phyloP scores from a whole-genome alignment of 495 filamentous ascomycete genomes.

The Bombardia bombarda region DNA sequence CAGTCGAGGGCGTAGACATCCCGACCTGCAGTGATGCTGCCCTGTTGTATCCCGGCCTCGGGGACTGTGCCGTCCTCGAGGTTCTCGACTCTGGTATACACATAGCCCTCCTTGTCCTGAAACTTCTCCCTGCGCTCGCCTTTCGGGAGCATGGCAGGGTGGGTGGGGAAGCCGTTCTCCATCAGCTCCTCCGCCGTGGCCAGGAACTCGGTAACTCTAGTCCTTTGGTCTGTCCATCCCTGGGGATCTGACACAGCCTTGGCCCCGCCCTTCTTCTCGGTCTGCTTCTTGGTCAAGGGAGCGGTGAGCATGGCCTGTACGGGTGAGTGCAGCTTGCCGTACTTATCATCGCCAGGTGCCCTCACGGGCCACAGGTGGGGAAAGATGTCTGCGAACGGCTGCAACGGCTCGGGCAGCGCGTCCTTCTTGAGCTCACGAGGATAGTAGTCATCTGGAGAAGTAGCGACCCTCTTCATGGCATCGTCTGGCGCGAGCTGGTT shows the following conservation, averaged over 20 bases:
- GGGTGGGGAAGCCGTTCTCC: constrained; percentile 72
- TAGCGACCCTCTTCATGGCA: constrained; percentile 24
- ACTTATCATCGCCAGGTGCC: constrained; percentile 75
- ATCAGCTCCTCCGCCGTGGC: constrained; percentile 62
- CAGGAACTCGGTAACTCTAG: constrained; percentile 69
- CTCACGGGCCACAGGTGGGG: constrained; percentile 81
- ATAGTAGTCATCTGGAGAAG: constrained; percentile 59
- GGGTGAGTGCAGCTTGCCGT: constrained; percentile 73
- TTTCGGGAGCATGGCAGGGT: constrained; percentile 57
- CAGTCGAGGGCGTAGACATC: constrained; percentile 84
- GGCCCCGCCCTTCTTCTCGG: constrained; percentile 46
- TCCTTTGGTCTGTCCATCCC: constrained; percentile 58
- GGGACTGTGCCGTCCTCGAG: constrained; percentile 60
- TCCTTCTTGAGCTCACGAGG: constrained; percentile 56
- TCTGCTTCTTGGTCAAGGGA: constrained; percentile 54
- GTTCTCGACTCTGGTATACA: constrained; percentile 62
- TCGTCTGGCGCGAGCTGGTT: constrained; percentile 24
- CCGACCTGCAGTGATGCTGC: constrained; percentile 75
- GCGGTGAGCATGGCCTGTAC: constrained; percentile 66
- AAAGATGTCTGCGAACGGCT: constrained; percentile 74
- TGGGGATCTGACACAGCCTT: constrained; percentile 50
- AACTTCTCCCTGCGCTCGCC: constrained; percentile 35
- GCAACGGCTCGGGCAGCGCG: constrained; percentile 53
- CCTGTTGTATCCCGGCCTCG: constrained; percentile 63
- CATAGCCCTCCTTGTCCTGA: constrained; percentile 62